Evolutionary conservation across 1,139 yeast genomes (phyloP), one percentile per base, ranked within the genome.

Genomic region (Geotrichum fermentans): DNA sequence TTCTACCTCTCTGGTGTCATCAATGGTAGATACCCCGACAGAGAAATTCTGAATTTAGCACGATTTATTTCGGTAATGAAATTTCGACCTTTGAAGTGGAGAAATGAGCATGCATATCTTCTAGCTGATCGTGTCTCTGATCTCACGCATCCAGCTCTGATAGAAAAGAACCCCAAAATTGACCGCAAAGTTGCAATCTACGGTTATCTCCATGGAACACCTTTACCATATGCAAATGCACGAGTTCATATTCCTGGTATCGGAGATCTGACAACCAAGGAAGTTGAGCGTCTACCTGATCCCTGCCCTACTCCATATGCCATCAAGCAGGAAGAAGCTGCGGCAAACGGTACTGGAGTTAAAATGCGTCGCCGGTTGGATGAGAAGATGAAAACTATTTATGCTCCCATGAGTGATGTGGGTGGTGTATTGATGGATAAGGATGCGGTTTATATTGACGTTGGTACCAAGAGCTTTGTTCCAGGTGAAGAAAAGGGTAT

Each of bases 371-470:
- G 88, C 65, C 79, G 97, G 63, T 78, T 94, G 50, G 97, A 92
- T 59, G 98, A 94, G 63, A 87, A 84, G 59, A 95, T 87, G 64
- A 92, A 90, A 67, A 81, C 89, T 57, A 89, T 94, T 1, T 94
- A 94, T 65, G 99, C 98, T 0, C 99, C 99, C 48, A 92, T 94
- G 98, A 87, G 97, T 45, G 97, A 94, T 68, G 97, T 92, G 22
- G 97, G 97, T 50, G 99, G 99, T 63, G 95, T 94, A 32, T 73
- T 92, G 55, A 89, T 94, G 54, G 99, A 94, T 69, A 90, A 84
- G 63, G 98, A 94, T 72, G 97, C 98, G 3, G 98, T 94, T 1
- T 87, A 90, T 61, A 88, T 94, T 55, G 97, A 94, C 63, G 83
- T 90, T 43, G 97, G 96, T 2, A 71, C 73, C 38, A 73, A 64